These are phyloP conservation scores for Mimosa pudica DNA, from an alignment of 306 rosid species.

Conservation along the genomic window DNA sequence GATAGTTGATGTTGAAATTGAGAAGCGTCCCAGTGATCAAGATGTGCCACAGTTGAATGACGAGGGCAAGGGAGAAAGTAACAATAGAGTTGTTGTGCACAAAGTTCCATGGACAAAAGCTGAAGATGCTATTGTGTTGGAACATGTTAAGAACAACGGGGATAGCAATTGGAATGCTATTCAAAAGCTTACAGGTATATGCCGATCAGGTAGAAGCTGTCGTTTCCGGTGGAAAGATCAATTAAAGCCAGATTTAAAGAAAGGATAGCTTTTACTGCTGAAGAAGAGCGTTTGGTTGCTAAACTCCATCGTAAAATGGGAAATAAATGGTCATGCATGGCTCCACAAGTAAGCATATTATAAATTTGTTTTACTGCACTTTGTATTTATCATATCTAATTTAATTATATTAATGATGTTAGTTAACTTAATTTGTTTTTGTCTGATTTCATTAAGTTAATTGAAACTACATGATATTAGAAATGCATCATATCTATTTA, in stretches of 20 bases:
- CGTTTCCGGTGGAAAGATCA: conserved; percentile 97
- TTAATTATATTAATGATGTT: no score
- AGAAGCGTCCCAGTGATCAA: conserved; percentile 46
- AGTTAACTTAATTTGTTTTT: no score
- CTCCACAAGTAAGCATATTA: conserved; percentile 69
- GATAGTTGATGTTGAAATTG: conserved; percentile 63
- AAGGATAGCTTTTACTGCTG: conserved; percentile 82
- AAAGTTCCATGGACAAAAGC: conserved; percentile 97
- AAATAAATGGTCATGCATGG: conserved; percentile 99
- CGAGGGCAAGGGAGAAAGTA: conserved; percentile 57
- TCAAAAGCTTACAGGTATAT: conserved; percentile 88
- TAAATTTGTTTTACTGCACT: conserved; percentile 29
- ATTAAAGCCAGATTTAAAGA: conserved; percentile 94
- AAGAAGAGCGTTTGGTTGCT: conserved; percentile 78
- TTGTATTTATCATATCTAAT: not conserved
- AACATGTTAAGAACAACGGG: conserved; percentile 88
- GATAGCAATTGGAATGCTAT: conserved; percentile 99
- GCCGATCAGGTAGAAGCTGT: conserved; percentile 96
- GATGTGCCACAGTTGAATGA: conserved; percentile 51
- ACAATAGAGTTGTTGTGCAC: conserved; percentile 53
- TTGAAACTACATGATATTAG: no score
- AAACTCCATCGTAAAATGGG: conserved; percentile 91
- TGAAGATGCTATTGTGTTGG: conserved; percentile 85
- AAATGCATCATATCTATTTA: no score
- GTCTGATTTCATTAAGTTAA: no score